A percentile compares a stretch with the other conserved stretches of the same genome.
phyloP scores from a whole-genome alignment of 2,329 filamentous ascomycete species.

The Pseudopithomyces chartarum region DNA sequence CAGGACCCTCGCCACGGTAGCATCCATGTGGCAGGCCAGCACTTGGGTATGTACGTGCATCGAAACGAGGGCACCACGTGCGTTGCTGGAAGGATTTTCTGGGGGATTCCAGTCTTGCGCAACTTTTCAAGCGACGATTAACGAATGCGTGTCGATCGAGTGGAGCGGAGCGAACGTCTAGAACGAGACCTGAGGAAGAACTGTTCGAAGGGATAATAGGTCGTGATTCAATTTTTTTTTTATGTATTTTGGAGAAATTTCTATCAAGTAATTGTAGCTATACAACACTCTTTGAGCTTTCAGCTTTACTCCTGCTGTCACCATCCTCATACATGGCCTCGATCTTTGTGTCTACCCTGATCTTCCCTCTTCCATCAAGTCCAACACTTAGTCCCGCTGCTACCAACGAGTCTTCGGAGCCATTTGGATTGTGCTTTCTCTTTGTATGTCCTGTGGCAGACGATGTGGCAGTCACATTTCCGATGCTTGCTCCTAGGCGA shows the following conservation, averaged over 20 bases:
- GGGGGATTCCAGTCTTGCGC: no score
- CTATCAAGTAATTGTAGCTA: not conserved
- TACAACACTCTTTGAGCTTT: not conserved
- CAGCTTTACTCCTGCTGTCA: not conserved
- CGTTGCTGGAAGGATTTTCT: no score
- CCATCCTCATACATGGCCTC: constrained; percentile 6
- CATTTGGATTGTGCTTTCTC: constrained; percentile 10
- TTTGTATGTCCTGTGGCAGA: not conserved
- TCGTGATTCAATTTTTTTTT: not conserved
- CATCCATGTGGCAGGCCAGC: no score
- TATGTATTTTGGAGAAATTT: not conserved
- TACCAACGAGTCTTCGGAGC: constrained; percentile 22
- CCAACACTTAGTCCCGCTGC: constrained; percentile 4
- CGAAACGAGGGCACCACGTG: no score
- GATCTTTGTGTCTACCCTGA: constrained; percentile 20
- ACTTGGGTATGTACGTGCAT: no score
- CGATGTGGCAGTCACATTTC: not conserved
- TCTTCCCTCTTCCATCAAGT: constrained; percentile 7
- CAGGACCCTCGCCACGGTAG: no score
- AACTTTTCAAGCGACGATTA: no score
- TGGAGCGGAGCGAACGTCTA: no score
- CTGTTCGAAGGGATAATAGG: not conserved
- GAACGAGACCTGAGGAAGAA: no score
- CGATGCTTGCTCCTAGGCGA: constrained; percentile 2
- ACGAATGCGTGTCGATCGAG: no score